A percentile compares a stretch with the other conserved stretches of the same genome.
Evolutionary conservation across 768 basidiomycete genomes (phyloP).

Genomic region (Mycena capillaripes): DNA sequence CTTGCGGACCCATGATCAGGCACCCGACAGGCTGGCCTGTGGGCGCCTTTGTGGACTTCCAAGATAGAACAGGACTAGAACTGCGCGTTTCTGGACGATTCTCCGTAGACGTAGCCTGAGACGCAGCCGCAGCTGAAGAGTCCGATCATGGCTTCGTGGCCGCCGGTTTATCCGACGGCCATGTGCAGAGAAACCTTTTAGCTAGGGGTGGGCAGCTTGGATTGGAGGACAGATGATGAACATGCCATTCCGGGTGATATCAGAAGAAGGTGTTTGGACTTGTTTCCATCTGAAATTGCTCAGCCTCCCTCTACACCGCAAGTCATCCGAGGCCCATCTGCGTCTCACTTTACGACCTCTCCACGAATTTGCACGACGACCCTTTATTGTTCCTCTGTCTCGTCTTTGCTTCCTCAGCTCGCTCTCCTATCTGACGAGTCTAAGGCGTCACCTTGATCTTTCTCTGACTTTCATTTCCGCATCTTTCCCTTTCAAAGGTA

Average conservation of each 20-base stretch:
- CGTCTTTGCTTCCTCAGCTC: constrained; percentile 35
- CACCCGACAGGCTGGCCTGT: background rate
- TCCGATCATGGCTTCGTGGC: background rate
- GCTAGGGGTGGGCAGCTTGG: too few relatives aligned
- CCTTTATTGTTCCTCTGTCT: constrained; percentile 35
- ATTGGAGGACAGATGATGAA: background rate
- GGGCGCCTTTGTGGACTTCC: background rate
- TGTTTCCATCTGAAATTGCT: background rate
- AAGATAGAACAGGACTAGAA: background rate
- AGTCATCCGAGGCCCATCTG: constrained; percentile 43
- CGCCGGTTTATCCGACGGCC: background rate
- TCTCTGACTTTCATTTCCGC: constrained; percentile 35
- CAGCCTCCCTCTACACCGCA: constrained; percentile 24
- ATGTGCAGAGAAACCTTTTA: constrained; percentile 7
- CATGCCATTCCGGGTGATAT: background rate
- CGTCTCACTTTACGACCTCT: constrained; percentile 70
- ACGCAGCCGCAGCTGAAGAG: too few relatives aligned
- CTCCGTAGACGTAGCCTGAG: background rate
- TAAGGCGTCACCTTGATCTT: constrained; percentile 31
- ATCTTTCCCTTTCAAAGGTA: constrained; percentile 32
- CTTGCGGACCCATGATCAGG: constrained; percentile 2
- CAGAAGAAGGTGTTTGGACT: too few relatives aligned
- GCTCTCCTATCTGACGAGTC: constrained; percentile 38
- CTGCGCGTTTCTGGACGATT: constrained; percentile 12
- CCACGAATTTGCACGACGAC: constrained; percentile 45